Percentiles rank a stretch among this genome's conserved stretches.
Evolutionary conservation across 108 stramenopile species (phyloP).

Genomic region (Conticribra weissflogii): DNA sequence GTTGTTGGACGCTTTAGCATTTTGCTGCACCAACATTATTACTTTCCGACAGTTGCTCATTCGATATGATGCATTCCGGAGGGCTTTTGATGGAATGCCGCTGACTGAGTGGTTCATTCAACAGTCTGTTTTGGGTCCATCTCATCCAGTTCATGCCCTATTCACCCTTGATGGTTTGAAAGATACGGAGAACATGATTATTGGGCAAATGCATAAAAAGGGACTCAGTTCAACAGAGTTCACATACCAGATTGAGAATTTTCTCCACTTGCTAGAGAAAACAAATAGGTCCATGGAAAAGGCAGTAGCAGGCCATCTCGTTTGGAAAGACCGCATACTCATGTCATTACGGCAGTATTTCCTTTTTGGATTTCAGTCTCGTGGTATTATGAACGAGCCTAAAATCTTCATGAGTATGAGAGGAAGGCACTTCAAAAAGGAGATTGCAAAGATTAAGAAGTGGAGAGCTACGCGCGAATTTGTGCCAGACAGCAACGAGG

Average conservation of each 20-base stretch:
- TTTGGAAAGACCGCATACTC: neutral
- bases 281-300: neutral
- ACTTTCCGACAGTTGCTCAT: constrained; percentile 40
- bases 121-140: constrained; percentile 10
- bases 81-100: constrained; percentile 34
- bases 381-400: neutral
- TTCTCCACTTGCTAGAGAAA: neutral
- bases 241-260: neutral
- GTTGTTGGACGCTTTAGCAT: constrained; percentile 40
- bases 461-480: constrained; percentile 45
- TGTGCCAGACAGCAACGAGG: constrained; percentile 9
- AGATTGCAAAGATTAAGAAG: constrained; percentile 42
- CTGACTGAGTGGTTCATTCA: constrained; percentile 26
- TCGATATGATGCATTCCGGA: constrained; percentile 42
- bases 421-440: constrained; percentile 38
- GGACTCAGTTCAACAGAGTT: neutral
- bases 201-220: constrained; percentile 12
- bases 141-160: constrained; percentile 16
- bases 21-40: constrained; percentile 38
- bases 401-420: neutral
- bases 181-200: constrained; percentile 35
- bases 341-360: neutral
- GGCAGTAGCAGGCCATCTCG: neutral
- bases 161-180: constrained; percentile 35
- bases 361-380: neutral